A percentile compares a stretch with the other conserved stretches of the same genome.
These are phyloP conservation scores for Leccinum subtestaceum DNA, from an alignment of 768 basidiomycete genomes.

Conservation along the genomic window DNA sequence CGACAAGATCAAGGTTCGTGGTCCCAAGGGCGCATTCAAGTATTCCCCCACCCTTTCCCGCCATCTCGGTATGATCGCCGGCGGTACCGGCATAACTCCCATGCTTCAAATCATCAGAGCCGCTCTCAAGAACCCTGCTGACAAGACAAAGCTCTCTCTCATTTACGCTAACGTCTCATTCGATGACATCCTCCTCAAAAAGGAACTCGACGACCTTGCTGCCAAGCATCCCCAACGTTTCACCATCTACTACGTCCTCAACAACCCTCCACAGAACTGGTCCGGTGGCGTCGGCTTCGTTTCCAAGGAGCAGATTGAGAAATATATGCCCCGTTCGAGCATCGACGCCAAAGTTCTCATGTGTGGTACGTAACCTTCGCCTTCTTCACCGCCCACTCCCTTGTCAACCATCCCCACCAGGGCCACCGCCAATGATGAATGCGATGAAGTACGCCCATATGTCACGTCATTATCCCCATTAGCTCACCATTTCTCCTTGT, in stretches of 20 bases:
- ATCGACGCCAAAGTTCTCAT: conserved; percentile 81
- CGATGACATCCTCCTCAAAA: conserved; percentile 89
- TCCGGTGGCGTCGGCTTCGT: conserved; percentile 90
- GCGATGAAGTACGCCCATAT: conserved; percentile 69
- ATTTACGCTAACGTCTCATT: conserved; percentile 95
- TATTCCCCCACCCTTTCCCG: conserved; percentile 72
- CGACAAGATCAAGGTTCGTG: conserved; percentile 86
- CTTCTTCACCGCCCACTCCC: conserved; percentile 6
- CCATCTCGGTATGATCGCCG: conserved; percentile 94
- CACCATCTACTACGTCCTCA: conserved; percentile 86
- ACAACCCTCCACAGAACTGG: conserved; percentile 90
- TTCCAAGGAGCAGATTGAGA: conserved; percentile 85
- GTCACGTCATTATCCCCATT: background rate
- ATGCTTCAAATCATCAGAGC: conserved; percentile 98
- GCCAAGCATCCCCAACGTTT: conserved; percentile 63
- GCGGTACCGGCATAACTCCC: conserved; percentile 97
- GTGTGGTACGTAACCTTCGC: conserved; percentile 59
- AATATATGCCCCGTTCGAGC: conserved; percentile 65
- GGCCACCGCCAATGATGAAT: conserved; percentile 72
- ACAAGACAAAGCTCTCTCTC: conserved; percentile 78
- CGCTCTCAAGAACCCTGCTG: conserved; percentile 83
- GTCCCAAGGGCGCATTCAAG: conserved; percentile 93
- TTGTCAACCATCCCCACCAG: conserved; percentile 30
- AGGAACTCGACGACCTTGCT: conserved; percentile 80
- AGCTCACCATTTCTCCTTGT: conserved; percentile 4